Evolutionary conservation across 2,329 filamentous ascomycete genomes (phyloP), one percentile per base, ranked within the genome.

Genomic region (Aureobasidium zeae): DNA sequence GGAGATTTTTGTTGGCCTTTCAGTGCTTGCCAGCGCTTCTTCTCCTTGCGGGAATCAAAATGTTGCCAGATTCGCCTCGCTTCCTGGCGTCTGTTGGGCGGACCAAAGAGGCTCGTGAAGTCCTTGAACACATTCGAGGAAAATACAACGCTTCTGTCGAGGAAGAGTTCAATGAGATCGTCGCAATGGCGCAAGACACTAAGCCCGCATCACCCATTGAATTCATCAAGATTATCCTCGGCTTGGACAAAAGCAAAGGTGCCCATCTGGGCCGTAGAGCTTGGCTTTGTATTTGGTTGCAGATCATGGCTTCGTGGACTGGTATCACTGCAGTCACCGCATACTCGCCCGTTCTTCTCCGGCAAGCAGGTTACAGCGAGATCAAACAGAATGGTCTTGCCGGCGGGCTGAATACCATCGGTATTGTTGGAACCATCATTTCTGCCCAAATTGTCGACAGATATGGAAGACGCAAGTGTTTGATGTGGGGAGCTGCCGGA

Each of bases 361-460:
- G 46, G 19, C 51, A 57, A 44, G 61, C 60, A 16, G 60, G 56
- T 3, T 65, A 61, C 49, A 59, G 52, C 49, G 55, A 59, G 4
- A 52, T 69, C 25, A 70, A 61, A 48, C 50, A 68, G 45, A 68
- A 67, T 39, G 66, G 70, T 25, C 64, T 74, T 8, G 65, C 70
- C 1, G 71, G 71, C 5, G 66, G 69, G 5, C 54, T 72, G 12
- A 74, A 73, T 53, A 73, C 69, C 0, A 61, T 74, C 36, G 71
- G 71, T 10, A 69, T 74, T 19, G 48, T 71, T 2, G 70, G 69
- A 1, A 74, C 71, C 2, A 66, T 71, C 25, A 69, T 71, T 45
- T 68, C 65, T 42, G 67, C 70, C 2, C 65, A 70, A 36, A 68
- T 74, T 9, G 64, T 74, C 22, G 72, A 74, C 52, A 62, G 63